These are phyloP conservation scores for Plectosphaerella plurivora DNA, from an alignment of 2,329 filamentous ascomycete species.

Conservation along the genomic window DNA sequence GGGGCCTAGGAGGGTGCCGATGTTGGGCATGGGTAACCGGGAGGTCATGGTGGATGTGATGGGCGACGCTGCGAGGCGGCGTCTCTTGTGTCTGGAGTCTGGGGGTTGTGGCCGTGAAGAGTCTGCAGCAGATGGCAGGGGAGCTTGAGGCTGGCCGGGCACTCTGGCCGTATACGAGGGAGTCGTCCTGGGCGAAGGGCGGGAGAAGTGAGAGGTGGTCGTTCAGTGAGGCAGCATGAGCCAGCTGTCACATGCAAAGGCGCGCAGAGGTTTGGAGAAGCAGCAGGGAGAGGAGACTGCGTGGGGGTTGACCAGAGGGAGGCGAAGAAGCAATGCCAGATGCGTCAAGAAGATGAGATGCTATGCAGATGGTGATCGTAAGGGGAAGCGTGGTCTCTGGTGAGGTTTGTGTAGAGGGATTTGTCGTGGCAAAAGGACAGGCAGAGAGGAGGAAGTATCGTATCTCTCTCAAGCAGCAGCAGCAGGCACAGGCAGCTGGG, in stretches of 20 bases:
- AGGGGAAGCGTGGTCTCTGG: not conserved
- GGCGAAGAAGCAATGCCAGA: too few species aligned
- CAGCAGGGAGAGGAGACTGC: not conserved
- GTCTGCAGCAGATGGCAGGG: too few species aligned
- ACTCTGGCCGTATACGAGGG: too few species aligned
- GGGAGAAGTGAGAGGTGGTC: not conserved
- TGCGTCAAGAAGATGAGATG: too few species aligned
- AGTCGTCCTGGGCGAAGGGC: not conserved
- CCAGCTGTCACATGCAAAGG: not conserved
- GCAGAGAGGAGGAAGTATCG: not conserved
- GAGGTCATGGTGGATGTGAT: not conserved
- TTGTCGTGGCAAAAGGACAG: not conserved
- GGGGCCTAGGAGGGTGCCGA: conserved; percentile 45
- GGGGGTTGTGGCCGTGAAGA: not conserved
- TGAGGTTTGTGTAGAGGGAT: too few species aligned
- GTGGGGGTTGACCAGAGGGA: too few species aligned
- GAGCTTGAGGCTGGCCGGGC: too few species aligned
- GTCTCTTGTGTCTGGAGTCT: not conserved
- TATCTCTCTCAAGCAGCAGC: not conserved
- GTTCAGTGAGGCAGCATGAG: not conserved
- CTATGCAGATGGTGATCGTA: not conserved
- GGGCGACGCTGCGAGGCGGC: not conserved
- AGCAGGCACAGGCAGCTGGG: not conserved
- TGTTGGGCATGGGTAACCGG: conserved; percentile 22
- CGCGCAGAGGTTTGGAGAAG: not conserved